Conservation (phyloP, 495 filamentous ascomycete species). For the Aspergillus cristatus region DNA sequence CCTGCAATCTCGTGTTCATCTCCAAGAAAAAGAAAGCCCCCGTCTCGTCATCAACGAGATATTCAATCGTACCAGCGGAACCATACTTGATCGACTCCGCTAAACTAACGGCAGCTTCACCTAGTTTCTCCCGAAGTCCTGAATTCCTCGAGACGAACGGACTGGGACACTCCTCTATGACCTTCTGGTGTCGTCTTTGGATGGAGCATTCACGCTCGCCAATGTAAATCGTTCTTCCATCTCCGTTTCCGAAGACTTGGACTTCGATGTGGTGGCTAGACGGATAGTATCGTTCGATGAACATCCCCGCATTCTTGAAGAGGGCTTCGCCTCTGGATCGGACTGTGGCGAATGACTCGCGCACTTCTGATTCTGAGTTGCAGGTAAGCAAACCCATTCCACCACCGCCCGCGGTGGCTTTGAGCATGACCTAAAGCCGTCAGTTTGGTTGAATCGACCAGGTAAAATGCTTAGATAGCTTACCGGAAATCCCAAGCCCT, state of each 20-base stretch:
- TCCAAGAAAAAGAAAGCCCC: conserved; percentile 57
- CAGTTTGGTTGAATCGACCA: background rate
- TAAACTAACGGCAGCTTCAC: conserved; percentile 41
- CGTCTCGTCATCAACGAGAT: conserved; percentile 50
- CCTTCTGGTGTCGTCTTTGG: conserved; percentile 45
- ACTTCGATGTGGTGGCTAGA: conserved; percentile 38
- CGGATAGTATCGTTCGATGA: conserved; percentile 37
- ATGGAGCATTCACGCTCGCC: conserved; percentile 41
- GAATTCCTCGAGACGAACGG: conserved; percentile 38
- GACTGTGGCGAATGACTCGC: conserved; percentile 24
- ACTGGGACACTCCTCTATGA: conserved; percentile 46
- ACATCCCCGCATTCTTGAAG: conserved; percentile 38
- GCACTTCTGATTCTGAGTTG: conserved; percentile 26
- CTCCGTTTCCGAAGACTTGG: conserved; percentile 37
- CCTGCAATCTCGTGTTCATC: conserved; percentile 60
- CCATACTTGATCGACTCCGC: conserved; percentile 46
- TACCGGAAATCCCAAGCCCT: conserved; percentile 42
- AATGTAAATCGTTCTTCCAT: conserved; percentile 30
- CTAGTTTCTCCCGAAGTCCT: conserved; percentile 38
- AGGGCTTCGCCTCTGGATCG: conserved; percentile 28
- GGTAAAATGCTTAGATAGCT: background rate
- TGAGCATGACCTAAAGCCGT: conserved; percentile 38
- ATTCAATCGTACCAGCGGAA: conserved; percentile 56
- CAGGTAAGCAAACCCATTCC: conserved; percentile 47
- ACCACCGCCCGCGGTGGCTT: conserved; percentile 49